Percentiles rank a stretch among this genome's conserved stretches.
Conservation (phyloP, 1,284 basidiomycete genomes). For the Trametes versicolor region DNA sequence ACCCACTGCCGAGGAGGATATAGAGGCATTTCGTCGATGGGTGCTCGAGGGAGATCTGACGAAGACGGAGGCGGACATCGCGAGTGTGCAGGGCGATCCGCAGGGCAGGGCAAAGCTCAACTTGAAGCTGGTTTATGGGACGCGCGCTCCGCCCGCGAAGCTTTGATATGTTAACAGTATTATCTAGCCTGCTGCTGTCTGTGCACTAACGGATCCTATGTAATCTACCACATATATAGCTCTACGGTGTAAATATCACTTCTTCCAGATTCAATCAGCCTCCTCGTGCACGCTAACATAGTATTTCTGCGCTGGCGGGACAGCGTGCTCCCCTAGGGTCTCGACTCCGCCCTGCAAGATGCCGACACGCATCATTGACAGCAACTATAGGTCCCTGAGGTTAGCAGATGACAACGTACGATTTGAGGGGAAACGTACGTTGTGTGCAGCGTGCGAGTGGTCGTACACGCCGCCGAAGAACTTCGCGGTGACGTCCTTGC, state of each 20-base stretch:
- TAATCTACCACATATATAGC: background rate
- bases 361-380: constrained; percentile 52
- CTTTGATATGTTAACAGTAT: no score
- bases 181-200: no score
- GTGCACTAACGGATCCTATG: background rate
- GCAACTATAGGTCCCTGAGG: constrained; percentile 51
- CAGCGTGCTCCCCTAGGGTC: constrained; percentile 6
- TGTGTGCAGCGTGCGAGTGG: constrained; percentile 92
- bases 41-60: constrained; percentile 57
- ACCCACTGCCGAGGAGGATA: constrained; percentile 51
- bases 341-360: constrained; percentile 15
- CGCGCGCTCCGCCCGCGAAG: constrained; percentile 1
- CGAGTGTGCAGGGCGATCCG: background rate
- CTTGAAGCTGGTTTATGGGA: constrained; percentile 15
- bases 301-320: constrained; percentile 13
- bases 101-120: constrained; percentile 6
- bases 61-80: constrained; percentile 11
- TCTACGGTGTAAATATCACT: background rate
- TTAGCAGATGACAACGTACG: no score
- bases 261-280: background rate
- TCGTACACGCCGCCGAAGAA: constrained; percentile 97
- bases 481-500: constrained; percentile 87
- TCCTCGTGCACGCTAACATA: constrained; percentile 9
- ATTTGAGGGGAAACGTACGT: constrained; percentile 58
- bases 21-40: constrained; percentile 67